Evolutionary conservation across 2,329 filamentous ascomycete species (phyloP).

Genomic region (Venturia nashicola): DNA sequence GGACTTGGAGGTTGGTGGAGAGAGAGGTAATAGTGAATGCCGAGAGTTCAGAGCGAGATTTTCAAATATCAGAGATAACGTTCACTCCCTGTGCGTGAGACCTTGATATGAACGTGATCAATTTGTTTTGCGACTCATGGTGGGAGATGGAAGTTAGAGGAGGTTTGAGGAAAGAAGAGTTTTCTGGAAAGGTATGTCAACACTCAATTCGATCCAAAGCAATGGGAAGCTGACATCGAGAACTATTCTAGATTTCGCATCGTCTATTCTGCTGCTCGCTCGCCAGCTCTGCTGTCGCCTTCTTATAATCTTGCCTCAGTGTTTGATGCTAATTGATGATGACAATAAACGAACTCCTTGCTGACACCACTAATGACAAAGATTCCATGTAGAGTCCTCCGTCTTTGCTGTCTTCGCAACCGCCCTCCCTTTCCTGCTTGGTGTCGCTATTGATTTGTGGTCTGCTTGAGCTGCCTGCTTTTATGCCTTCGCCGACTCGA

Average conservation of each 20-base stretch:
- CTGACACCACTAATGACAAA: background rate
- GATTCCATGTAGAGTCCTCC: background rate
- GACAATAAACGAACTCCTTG: background rate
- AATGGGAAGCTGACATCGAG: background rate
- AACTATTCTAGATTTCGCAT: background rate
- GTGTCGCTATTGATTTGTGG: no score
- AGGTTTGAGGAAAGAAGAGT: background rate
- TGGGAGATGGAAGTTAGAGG: background rate
- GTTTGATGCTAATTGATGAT: background rate
- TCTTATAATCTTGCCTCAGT: background rate
- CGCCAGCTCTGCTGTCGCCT: background rate
- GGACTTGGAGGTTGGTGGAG: background rate
- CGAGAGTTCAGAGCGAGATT: background rate
- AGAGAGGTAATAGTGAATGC: background rate
- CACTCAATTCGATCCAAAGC: background rate
- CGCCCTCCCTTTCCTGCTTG: no score
- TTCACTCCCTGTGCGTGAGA: background rate
- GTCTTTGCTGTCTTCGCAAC: background rate
- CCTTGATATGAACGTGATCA: background rate
- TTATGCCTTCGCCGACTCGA: no score
- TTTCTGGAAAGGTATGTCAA: background rate
- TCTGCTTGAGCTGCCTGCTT: no score
- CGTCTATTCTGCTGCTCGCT: background rate
- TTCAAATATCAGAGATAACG: background rate
- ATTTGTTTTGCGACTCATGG: background rate